Evolutionary conservation across 495 filamentous ascomycete genomes (phyloP).

Genomic region (Terfezia boudieri): DNA sequence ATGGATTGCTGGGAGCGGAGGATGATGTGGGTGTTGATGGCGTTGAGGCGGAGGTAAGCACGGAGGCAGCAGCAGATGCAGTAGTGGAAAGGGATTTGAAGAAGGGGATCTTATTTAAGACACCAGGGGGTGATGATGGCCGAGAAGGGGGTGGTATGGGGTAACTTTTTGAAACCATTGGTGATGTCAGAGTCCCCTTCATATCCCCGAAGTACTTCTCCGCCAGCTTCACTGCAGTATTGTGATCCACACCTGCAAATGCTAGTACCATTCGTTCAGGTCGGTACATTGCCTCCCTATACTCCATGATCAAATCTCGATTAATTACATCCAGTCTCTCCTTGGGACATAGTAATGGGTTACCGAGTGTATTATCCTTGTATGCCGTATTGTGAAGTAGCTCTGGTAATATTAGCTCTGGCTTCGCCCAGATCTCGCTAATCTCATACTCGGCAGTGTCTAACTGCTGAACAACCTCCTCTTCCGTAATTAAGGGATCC

Average conservation of each 20-base stretch:
- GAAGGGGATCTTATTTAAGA: constrained; percentile 77
- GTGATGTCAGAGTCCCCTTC: constrained; percentile 23
- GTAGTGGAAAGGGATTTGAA: constrained; percentile 73
- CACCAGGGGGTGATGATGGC: constrained; percentile 25
- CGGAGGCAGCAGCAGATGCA: constrained; percentile 34
- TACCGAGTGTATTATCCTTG: constrained; percentile 84
- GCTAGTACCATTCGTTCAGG: constrained; percentile 85
- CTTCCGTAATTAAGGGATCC: constrained; percentile 69
- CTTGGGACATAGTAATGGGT: constrained; percentile 73
- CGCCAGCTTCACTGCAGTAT: constrained; percentile 54
- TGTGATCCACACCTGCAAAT: constrained; percentile 77
- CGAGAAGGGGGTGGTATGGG: constrained; percentile 18
- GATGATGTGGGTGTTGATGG: constrained; percentile 17
- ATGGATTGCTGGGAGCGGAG: constrained; percentile 27
- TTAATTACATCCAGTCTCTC: constrained; percentile 63
- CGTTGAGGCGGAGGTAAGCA: constrained; percentile 18
- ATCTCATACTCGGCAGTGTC: constrained; percentile 90
- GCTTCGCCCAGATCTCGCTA: constrained; percentile 90
- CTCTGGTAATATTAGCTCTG: constrained; percentile 88
- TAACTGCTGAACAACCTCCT: constrained; percentile 69
- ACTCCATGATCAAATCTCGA: constrained; percentile 48
- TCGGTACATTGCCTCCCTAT: constrained; percentile 61
- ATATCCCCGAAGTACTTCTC: constrained; percentile 84
- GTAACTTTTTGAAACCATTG: constrained; percentile 12
- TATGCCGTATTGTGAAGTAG: constrained; percentile 86